These are phyloP conservation scores for Canavalia ensiformis DNA, from an alignment of 306 rosid species.

Conservation along the genomic window DNA sequence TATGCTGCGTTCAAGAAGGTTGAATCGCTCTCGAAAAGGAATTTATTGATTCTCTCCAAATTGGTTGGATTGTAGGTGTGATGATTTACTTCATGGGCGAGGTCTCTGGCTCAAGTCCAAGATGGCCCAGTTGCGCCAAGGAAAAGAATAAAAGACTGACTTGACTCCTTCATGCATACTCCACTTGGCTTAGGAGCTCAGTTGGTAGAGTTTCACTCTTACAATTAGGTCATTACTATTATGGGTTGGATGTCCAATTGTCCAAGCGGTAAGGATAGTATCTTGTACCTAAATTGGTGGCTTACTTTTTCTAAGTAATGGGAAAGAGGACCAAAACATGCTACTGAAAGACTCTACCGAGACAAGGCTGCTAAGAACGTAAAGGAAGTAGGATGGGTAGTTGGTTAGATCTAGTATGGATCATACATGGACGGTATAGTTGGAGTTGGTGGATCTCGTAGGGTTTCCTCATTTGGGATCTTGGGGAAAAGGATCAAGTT, in stretches of 20 bases:
- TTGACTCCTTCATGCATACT: slow-evolving; percentile 6
- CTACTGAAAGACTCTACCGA: slow-evolving; percentile 2
- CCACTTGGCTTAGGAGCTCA: not conserved
- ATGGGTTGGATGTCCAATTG: not conserved
- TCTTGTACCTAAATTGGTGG: not conserved
- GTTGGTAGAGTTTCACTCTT: too few relatives aligned
- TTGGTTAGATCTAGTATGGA: not conserved
- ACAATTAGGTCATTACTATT: too few relatives aligned
- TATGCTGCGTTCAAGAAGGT: not conserved
- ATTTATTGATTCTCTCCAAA: not conserved
- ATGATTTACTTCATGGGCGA: not conserved
- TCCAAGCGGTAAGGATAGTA: not conserved
- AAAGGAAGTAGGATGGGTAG: not conserved
- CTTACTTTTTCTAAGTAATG: slow-evolving; percentile 5
- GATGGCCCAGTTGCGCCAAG: not conserved
- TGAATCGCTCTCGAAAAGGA: not conserved
- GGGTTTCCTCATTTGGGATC: not conserved
- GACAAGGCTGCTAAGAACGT: slow-evolving; percentile 16
- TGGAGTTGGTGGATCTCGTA: not conserved
- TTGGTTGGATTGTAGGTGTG: not conserved
- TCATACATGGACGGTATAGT: not conserved
- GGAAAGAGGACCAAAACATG: slow-evolving; percentile 4
- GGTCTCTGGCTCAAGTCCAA: not conserved
- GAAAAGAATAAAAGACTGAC: not conserved
- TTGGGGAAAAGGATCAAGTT: not conserved